phyloP scores from a whole-genome alignment of 805 yeast genomes.

The Barnettozyma populi region DNA sequence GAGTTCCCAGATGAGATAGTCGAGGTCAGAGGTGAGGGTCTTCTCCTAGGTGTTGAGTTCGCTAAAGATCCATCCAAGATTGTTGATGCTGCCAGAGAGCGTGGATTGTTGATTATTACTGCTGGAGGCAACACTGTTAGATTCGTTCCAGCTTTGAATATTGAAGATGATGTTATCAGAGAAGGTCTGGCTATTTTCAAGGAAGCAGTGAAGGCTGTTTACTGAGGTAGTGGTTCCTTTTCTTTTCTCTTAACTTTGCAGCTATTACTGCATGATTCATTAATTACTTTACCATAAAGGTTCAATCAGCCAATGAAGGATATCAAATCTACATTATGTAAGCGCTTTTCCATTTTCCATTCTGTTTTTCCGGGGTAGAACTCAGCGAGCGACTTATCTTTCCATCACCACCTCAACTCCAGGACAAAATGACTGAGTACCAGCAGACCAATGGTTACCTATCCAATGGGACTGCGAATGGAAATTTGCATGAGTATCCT shows the following conservation, averaged over 20 bases:
- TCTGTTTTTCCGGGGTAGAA: background rate
- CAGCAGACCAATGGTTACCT: background rate
- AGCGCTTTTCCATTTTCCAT: background rate
- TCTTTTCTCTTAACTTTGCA: background rate
- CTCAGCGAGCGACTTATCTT: background rate
- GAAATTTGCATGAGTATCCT: background rate
- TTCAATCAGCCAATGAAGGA: too few relatives aligned
- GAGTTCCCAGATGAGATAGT: conserved; percentile 56
- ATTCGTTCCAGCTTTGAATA: conserved; percentile 88
- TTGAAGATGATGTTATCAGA: conserved; percentile 59
- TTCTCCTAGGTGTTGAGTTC: conserved; percentile 80
- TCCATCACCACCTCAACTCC: background rate
- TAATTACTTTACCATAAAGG: too few relatives aligned
- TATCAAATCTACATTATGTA: too few relatives aligned
- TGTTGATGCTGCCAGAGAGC: conserved; percentile 65
- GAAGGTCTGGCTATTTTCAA: conserved; percentile 71
- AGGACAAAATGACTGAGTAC: background rate
- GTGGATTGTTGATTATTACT: conserved; percentile 79
- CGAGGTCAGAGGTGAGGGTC: conserved; percentile 83
- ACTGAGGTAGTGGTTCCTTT: background rate
- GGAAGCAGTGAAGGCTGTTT: conserved; percentile 39
- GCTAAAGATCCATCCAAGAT: conserved; percentile 54
- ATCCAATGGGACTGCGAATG: background rate
- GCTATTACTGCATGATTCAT: too few relatives aligned
- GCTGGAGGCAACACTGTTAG: conserved; percentile 91